Evolutionary conservation across 106 monocot species (phyloP), one percentile per base, ranked within the genome.

Genomic region (Allium sativum): DNA sequence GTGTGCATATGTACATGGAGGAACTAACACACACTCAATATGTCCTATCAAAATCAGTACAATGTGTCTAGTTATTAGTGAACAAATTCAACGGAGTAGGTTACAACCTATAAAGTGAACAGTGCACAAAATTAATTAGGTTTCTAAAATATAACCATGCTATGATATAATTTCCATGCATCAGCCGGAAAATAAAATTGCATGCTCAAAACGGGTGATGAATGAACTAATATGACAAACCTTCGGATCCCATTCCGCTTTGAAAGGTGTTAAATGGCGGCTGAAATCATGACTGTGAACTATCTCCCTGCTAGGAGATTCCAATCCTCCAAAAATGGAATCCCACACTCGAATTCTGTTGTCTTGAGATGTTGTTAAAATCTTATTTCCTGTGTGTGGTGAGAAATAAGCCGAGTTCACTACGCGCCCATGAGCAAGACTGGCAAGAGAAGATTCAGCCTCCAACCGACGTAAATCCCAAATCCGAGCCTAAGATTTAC

Each of bases 191-290:
- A 31, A 22, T 3, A 31, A 31, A 31, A n/a, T n/a, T 31, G 31
- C 31, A 31, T 0, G 31, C 31, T 31, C 31, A 31, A 31, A 31
- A 31, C 5, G 31, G 5, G 1, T 31, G 31, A 31, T 31, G 31
- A 31, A 31, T 2, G 31, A 31, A 31, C 31, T 31, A 31, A 50
- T 50, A 50, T 50, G 48, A 50, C 11, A 15, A 57, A 94, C 94
- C 86, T 95, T 95, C 57, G 95, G 95, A 62, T 95, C 95, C 95
- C 95, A 95, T 72, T 95, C 90, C 18, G 89, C 95, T 64, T 75
- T 73, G 59, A 95, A 95, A 60, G 95, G 90, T 73, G 95, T 95
- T 70, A 90, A 63, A 59, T 95, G 90, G 17, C 95, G 72, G 59
- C 84, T 90, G 73, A 95, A 95, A 79, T 95, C 95, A 72, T 95